Base-by-base conservation (phyloP, 345 rosid species). In the Eucalyptus brandiana region DNA sequence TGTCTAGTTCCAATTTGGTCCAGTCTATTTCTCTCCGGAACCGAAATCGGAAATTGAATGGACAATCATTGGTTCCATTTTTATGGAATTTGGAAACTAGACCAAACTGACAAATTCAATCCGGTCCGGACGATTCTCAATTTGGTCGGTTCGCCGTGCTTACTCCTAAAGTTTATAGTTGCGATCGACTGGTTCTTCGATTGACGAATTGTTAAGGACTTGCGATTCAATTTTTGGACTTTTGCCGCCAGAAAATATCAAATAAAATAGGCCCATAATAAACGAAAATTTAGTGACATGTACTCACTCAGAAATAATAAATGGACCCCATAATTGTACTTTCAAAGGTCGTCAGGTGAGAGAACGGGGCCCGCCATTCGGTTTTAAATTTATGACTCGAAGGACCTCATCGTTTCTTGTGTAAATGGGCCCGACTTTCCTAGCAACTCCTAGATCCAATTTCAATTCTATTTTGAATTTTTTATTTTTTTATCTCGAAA, bases 1-100 rank as follows among this genome's bases (percentile, higher is more conserved):
- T 0, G 0, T 51, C 2, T 0, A 1, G 2, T 18, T 18, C 0
- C 2, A 1, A 0, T 51, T 51, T 0, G 9, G 2, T 18, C 4
- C 0, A 51, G 0, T 51, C 1, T 1, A 1, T 3, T 51, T 51
- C 0, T 1, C 23, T 51, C 0, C 0, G 23, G 2, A 18, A 51
- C 0, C 1, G 16, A 13, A 48, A 49, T 6, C 8, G 4, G 4
- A 50, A 50, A 50, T 0, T 3, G 21, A 3, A 3, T 0, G 0
- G 6, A 16, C 0, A 50, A 17, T 50, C 21, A 18, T 1, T 7
- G 2, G 4, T 51, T 51, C 0, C 23, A 51, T 51, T 51, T 51
- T 51, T 51, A 51, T 51, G 23, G 0, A 51, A 50, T 50, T 51
- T 1, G 23, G 0, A 4, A 51, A 51, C 1, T 0, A 1, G 9